Evolutionary conservation across 768 basidiomycete genomes (phyloP), one percentile per base, ranked within the genome.

Genomic region (Mycena latifolia): DNA sequence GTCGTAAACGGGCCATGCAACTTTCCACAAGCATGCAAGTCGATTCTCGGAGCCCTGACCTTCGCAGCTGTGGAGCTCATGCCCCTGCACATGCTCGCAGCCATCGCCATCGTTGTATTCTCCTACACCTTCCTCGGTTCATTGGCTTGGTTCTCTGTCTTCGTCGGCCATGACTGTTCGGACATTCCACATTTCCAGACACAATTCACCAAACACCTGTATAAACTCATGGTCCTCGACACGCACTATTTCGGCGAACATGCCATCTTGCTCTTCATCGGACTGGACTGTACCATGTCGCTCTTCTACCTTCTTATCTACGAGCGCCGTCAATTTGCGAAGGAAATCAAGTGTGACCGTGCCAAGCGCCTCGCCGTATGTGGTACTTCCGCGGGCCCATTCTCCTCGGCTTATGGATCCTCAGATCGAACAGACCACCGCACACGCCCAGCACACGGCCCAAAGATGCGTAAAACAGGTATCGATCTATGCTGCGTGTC

Each of bases 351-450:
- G 18, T 3, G 12, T 29, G n/a, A 25, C 1, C 14, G 24, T 8
- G 46, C 47, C 47, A 47, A 55, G 25, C 55, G 62, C 33, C 29
- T 63, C 52, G 54, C 45, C 8, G 62, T 56, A 41, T 28, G 62
- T 20, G 10, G 2, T 18, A 22, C 4, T 9, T 14, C 27, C 15
- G 8, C 3, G 0, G 9, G 18, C 33, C 18, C 15, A 37, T 39
- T 20, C 27, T 33, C 20, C 20, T 20, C 18, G 7, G 35, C 35
- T 55, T 11, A 41, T 29, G n/a, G 5, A 0, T 25, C 12, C 35
- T 25, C 37, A 56, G 62, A 28, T 37, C 20, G 37, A 56, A 55
- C 15, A 46, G 14, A 46, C 48, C 12, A 29, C 25, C 37, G 24
- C 37, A 5, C 14, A 47, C 5, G 39, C 14, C n/a, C 46, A 37